Evolutionary conservation across 257 asterid species (phyloP), one percentile per base, ranked within the genome.

Genomic region (Gentiana macrophylla): DNA sequence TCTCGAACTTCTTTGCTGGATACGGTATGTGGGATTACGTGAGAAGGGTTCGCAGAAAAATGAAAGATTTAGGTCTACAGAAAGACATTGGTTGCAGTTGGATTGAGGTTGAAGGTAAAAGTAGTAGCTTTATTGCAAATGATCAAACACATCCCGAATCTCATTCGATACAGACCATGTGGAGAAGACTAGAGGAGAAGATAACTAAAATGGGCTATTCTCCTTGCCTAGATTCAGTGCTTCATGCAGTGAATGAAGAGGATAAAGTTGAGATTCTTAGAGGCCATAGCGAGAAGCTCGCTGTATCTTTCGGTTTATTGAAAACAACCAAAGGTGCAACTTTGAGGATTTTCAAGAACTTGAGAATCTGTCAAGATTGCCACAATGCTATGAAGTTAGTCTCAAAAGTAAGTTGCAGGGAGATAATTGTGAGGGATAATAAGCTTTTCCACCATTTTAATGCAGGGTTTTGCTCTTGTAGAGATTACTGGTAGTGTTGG

Each of bases 41-140:
- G 13, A 60, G 62, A 56, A 69, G 55, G 49, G 49, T 67, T 12
- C 51, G 77, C 35, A 35, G 63, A 41, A 55, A 46, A 51, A 63
- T 72, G 71, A 72, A 67, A 46, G 59, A 55, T 33, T 34, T 63
- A 24, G 55, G 61, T 35, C 50, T 72, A 46, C 55, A 35, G 54
- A 72, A 72, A 60, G 73, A 63, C 50, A 67, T 47, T 35, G 77
- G 74, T 1, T 67, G 68, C 57, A 67, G 77, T 68, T 56, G 64
- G 73, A 72, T 69, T 54, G 77, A 72, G 61, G 53, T 72, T 50
- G 68, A 67, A 36, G 70, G 77, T 1, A 72, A 63, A 63, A 44
- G 12, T 49, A 51, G 51, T 24, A 59, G 66, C 64, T 72, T 72
- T 15, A 49, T 24, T 4, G 68, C 60, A 11, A 64, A 74, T 35